Conservation (phyloP, 805 yeast genomes). For the Kodamaea restingae region DNA sequence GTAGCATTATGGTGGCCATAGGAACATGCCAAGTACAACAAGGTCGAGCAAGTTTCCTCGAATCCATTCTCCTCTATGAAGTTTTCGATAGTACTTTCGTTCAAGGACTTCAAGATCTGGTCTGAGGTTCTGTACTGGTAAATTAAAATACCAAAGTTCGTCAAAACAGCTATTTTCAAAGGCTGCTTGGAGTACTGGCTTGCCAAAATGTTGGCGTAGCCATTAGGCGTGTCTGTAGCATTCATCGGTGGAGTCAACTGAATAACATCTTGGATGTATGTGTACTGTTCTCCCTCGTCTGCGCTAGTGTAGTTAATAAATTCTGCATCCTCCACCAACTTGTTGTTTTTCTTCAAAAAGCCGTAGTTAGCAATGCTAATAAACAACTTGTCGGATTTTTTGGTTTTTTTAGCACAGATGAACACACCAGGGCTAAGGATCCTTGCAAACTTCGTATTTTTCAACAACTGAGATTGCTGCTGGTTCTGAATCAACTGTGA, state of each 20-base stretch:
- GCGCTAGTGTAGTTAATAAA: conserved; percentile 40
- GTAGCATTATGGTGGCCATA: conserved; percentile 52
- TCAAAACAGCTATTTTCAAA: conserved; percentile 74
- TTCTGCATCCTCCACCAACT: conserved; percentile 78
- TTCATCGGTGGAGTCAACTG: conserved; percentile 67
- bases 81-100: conserved; percentile 60
- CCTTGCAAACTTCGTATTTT: conserved; percentile 53
- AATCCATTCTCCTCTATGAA: conserved; percentile 79
- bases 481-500: conserved; percentile 38
- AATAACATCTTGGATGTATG: conserved; percentile 63
- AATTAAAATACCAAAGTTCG: conserved; percentile 71
- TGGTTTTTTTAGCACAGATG: conserved; percentile 56
- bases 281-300: conserved; percentile 18
- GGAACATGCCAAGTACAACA: conserved; percentile 79
- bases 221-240: conserved; percentile 71
- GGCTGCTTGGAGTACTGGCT: conserved; percentile 72
- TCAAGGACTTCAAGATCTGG: conserved; percentile 64
- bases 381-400: conserved; percentile 50
- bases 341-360: conserved; percentile 64
- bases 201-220: conserved; percentile 82
- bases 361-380: conserved; percentile 85
- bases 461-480: conserved; percentile 53
- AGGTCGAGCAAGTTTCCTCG: conserved; percentile 86
- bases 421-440: conserved; percentile 85
- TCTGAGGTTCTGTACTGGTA: conserved; percentile 80